These are phyloP conservation scores for Crithidia expoeki DNA, from an alignment of 208 protist species.

Conservation along the genomic window DNA sequence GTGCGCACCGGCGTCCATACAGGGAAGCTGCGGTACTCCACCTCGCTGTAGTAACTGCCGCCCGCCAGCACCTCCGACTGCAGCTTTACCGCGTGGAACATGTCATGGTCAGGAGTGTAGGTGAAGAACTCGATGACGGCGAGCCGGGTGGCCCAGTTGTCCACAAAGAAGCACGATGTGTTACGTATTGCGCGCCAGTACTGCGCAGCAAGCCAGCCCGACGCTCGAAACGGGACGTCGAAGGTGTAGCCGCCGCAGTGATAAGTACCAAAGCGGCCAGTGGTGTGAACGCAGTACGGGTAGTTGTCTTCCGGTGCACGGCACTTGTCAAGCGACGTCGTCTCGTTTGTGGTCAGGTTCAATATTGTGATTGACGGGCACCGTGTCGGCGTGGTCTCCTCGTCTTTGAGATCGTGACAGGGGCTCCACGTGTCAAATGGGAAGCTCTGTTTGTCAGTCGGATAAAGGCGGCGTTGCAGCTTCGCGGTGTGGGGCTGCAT, in stretches of 20 bases:
- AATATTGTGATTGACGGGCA: slow-evolving; percentile 14
- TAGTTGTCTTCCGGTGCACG: slow-evolving; percentile 1
- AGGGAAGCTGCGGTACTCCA: slow-evolving; percentile 11
- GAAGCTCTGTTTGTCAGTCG: not conserved
- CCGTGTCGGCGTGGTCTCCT: slow-evolving; percentile 14
- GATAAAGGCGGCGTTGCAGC: slow-evolving; percentile 22
- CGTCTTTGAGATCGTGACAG: not conserved
- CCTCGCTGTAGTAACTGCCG: slow-evolving; percentile 11
- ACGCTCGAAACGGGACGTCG: slow-evolving; percentile 17
- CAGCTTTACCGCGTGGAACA: slow-evolving; percentile 25
- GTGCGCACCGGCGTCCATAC: slow-evolving; percentile 23
- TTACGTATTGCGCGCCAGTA: slow-evolving; percentile 11
- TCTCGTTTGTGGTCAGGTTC: not conserved
- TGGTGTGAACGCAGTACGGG: slow-evolving; percentile 16
- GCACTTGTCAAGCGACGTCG: slow-evolving; percentile 13
- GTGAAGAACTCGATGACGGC: slow-evolving; percentile 25
- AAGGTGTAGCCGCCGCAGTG: slow-evolving; percentile 32
- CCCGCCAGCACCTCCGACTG: slow-evolving; percentile 10
- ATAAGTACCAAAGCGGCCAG: slow-evolving; percentile 11
- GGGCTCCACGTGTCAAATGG: slow-evolving; percentile 18
- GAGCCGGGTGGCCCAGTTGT: slow-evolving; percentile 27
- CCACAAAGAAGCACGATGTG: slow-evolving; percentile 21
- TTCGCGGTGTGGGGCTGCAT: slow-evolving; percentile 13
- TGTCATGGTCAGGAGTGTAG: slow-evolving; percentile 24
- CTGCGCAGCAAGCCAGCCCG: slow-evolving; percentile 9